These are phyloP conservation scores for Phaseolus lunatus DNA, from an alignment of 306 rosid genomes.

Conservation along the genomic window DNA sequence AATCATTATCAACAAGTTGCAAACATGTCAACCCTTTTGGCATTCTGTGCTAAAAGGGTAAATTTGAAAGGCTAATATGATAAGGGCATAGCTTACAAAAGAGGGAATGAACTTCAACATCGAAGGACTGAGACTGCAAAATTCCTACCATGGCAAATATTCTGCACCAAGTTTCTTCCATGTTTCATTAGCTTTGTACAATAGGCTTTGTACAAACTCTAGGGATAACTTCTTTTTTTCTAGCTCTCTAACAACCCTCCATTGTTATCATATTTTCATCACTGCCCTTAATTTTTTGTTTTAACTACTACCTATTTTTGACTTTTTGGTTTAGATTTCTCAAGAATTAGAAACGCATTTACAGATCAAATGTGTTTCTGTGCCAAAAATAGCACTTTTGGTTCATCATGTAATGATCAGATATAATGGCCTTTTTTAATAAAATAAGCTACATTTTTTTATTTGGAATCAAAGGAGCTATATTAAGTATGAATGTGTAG, in stretches of 20 bases:
- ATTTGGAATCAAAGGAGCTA: neutral
- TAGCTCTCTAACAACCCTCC: slow-evolving; percentile 42
- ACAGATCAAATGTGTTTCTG: neutral
- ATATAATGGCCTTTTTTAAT: neutral
- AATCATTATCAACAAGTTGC: neutral
- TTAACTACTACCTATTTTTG: slow-evolving; percentile 32
- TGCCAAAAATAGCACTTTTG: neutral
- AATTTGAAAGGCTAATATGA: slow-evolving; percentile 8
- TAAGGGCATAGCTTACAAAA: slow-evolving; percentile 54
- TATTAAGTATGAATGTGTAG: neutral
- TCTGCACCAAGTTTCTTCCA: slow-evolving; percentile 34
- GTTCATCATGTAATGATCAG: neutral
- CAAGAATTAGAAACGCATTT: neutral
- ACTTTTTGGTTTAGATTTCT: slow-evolving; percentile 11
- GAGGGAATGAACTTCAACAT: slow-evolving; percentile 47
- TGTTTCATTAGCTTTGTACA: slow-evolving; percentile 22
- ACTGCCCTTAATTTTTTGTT: slow-evolving; percentile 45
- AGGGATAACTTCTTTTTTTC: slow-evolving; percentile 6
- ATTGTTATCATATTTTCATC: slow-evolving; percentile 45
- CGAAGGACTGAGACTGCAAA: slow-evolving; percentile 57
- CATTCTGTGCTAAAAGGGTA: neutral
- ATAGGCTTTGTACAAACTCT: too few relatives aligned
- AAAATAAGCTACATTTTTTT: neutral
- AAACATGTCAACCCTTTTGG: neutral
- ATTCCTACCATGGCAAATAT: slow-evolving; percentile 44